Conservation (phyloP, 257 asterid species). For the Leonotis leonurus region DNA sequence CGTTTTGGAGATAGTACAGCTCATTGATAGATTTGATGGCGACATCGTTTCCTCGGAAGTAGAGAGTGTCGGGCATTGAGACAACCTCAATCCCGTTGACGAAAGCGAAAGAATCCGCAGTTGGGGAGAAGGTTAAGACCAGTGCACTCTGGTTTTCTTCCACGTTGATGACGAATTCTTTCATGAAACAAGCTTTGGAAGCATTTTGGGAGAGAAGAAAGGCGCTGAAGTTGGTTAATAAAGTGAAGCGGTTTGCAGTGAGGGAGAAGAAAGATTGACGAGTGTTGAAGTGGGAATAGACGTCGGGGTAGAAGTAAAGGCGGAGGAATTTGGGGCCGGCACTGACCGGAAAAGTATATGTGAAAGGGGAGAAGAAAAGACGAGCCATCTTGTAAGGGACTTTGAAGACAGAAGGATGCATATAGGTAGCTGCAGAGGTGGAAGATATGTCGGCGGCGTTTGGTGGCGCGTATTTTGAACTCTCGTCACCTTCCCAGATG, state of each 20-base stretch:
- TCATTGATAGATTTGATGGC: not conserved
- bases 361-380: constrained; percentile 28
- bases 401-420: not conserved
- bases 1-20: not conserved
- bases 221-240: constrained; percentile 38
- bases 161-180: constrained; percentile 18
- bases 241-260: constrained; percentile 28
- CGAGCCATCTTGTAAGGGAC: constrained; percentile 42
- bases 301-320: constrained; percentile 40
- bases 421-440: constrained; percentile 5
- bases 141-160: not conserved
- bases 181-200: not conserved
- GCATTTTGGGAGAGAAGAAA: not conserved
- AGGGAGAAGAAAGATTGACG: constrained; percentile 26
- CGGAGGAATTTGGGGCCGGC: constrained; percentile 49
- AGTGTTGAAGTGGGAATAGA: constrained; percentile 13
- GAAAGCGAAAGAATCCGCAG: constrained; percentile 35
- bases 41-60: not conserved
- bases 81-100: constrained; percentile 64
- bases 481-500: constrained; percentile 38
- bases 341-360: constrained; percentile 36
- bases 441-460: constrained; percentile 23
- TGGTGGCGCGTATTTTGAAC: constrained; percentile 24
- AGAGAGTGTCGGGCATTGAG: constrained; percentile 34
- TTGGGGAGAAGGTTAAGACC: constrained; percentile 34